phyloP scores from a whole-genome alignment of 1,284 basidiomycete genomes.

The Leccinum pachyderme region DNA sequence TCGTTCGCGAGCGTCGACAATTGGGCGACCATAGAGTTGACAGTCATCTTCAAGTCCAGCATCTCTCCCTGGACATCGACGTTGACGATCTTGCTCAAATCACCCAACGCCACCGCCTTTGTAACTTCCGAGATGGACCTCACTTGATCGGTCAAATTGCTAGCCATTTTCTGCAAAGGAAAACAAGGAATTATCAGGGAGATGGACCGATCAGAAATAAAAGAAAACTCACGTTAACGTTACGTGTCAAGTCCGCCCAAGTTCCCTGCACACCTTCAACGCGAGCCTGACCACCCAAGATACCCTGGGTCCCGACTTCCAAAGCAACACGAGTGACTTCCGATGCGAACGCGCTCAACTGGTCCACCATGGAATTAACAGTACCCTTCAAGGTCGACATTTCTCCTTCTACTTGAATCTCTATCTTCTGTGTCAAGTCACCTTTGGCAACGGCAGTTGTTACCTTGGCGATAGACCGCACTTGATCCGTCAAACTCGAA shows the following conservation, averaged over 20 bases:
- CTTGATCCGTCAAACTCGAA: constrained; percentile 90
- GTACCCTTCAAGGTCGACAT: constrained; percentile 83
- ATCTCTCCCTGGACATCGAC: constrained; percentile 98
- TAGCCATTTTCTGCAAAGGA: constrained; percentile 71
- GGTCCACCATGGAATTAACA: constrained; percentile 88
- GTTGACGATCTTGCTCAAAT: constrained; percentile 86
- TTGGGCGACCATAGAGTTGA: constrained; percentile 90
- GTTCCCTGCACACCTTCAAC: constrained; percentile 94
- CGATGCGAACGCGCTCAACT: constrained; percentile 87
- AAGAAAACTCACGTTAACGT: constrained; percentile 68
- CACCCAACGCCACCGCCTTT: constrained; percentile 93
- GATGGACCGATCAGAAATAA: constrained; percentile 16
- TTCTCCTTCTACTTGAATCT: constrained; percentile 91
- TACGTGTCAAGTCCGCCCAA: constrained; percentile 89
- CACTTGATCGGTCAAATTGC: constrained; percentile 94
- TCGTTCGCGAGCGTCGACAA: constrained; percentile 82
- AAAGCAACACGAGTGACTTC: constrained; percentile 95
- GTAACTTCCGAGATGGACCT: constrained; percentile 97
- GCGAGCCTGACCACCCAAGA: constrained; percentile 88
- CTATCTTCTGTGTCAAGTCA: constrained; percentile 87
- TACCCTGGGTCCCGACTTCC: constrained; percentile 90
- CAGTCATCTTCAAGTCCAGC: constrained; percentile 88
- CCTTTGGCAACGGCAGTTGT: constrained; percentile 92
- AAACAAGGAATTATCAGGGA: constrained; percentile 11
- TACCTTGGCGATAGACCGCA: constrained; percentile 87